phyloP scores from a whole-genome alignment of 2,329 filamentous ascomycete genomes.

The Alternaria angustiovoidea region DNA sequence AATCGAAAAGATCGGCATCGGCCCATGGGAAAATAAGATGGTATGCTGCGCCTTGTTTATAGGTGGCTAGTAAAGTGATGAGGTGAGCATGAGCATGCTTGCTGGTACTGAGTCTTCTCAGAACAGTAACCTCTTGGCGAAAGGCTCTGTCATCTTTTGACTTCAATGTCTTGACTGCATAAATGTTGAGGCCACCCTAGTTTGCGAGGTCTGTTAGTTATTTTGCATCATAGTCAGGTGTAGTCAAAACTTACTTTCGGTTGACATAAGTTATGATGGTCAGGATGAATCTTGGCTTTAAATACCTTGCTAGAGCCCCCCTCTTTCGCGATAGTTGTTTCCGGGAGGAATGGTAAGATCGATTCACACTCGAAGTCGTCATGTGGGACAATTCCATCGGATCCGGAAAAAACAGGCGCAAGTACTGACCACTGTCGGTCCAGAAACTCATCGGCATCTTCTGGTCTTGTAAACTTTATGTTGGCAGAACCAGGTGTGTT shows the following conservation, averaged over 20 bases:
- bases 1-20: slow-evolving; percentile 12
- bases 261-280: neutral
- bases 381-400: neutral
- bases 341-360: neutral
- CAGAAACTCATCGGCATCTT: neutral
- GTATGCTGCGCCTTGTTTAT: neutral
- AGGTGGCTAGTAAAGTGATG: slow-evolving; percentile 7
- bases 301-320: slow-evolving; percentile 3
- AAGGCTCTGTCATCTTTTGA: neutral
- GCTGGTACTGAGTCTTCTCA: neutral
- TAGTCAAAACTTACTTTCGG: neutral
- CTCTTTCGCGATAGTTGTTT: neutral
- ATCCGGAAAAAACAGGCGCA: neutral
- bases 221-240: neutral
- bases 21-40: slow-evolving; percentile 20
- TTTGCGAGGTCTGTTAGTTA: neutral
- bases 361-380: neutral
- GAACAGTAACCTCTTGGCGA: neutral
- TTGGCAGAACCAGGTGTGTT: neutral
- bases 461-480: neutral
- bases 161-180: slow-evolving; percentile 1
- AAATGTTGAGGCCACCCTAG: neutral
- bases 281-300: slow-evolving; percentile 1
- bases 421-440: slow-evolving; percentile 3
- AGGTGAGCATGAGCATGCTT: neutral